Conservation (phyloP, 805 yeast species). For the Cyberlindnera subsufficiens region DNA sequence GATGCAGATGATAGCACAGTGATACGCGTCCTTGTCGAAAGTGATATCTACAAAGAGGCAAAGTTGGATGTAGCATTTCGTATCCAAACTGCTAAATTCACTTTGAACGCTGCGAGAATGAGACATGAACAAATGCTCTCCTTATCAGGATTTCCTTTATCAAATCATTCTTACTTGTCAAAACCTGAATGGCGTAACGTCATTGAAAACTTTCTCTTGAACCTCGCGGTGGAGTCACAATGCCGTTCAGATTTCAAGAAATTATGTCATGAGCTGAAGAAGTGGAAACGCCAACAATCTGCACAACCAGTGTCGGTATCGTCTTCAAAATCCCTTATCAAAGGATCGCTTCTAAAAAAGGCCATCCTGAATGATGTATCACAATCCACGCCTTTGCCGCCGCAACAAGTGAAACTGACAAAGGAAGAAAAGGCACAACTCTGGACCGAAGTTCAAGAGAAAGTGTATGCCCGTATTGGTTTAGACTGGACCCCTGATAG, state of each 20-base stretch:
- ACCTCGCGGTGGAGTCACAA: constrained; percentile 65
- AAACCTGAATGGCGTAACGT: constrained; percentile 69
- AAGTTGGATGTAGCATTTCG: constrained; percentile 48
- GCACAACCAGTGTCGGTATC: not conserved
- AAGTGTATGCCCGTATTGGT: constrained; percentile 52
- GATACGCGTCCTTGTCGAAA: constrained; percentile 41
- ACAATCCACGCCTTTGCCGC: constrained; percentile 2
- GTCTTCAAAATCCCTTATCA: constrained; percentile 3
- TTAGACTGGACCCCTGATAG: constrained; percentile 53
- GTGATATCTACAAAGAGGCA: constrained; percentile 65
- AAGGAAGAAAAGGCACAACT: constrained; percentile 51
- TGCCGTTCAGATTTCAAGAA: constrained; percentile 60
- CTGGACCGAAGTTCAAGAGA: constrained; percentile 61
- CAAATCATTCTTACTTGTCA: constrained; percentile 25
- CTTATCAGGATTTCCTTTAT: constrained; percentile 13
- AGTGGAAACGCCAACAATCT: constrained; percentile 29
- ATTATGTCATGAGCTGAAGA: constrained; percentile 41
- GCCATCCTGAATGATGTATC: constrained; percentile 26
- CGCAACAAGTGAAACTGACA: constrained; percentile 26
- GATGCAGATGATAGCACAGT: constrained; percentile 47
- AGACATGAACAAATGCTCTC: constrained; percentile 37
- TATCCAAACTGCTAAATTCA: constrained; percentile 54
- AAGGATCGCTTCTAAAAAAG: constrained; percentile 24
- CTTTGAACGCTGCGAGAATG: constrained; percentile 50
- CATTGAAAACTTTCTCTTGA: constrained; percentile 61